Evolutionary conservation across 192 early-diverging fungal species (phyloP).

Genomic region (Chytriomyces confervae): DNA sequence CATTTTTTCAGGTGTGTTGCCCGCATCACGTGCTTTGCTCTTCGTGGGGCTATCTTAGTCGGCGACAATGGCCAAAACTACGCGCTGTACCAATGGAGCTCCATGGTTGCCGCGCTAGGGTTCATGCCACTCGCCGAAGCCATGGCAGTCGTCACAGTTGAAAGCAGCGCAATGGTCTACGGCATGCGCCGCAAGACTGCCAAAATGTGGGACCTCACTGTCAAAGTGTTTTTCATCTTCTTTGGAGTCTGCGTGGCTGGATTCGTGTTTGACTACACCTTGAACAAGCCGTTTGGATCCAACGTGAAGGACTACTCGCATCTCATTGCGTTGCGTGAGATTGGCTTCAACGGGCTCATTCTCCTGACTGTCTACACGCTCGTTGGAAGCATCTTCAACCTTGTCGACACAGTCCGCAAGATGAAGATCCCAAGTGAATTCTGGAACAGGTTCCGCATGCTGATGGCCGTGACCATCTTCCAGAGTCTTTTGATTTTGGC

Average conservation of each 20-base stretch:
- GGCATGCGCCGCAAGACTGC: background rate
- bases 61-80: slow-evolving; percentile 11
- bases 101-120: slow-evolving; percentile 5
- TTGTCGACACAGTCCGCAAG: background rate
- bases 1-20: background rate
- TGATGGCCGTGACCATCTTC: background rate
- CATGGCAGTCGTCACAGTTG: background rate
- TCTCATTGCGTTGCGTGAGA: slow-evolving; percentile 5
- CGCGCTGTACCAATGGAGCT: background rate
- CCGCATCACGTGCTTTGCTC: background rate
- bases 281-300: slow-evolving; percentile 23
- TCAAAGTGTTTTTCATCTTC: background rate
- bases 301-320: slow-evolving; percentile 11
- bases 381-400: slow-evolving; percentile 7
- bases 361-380: slow-evolving; percentile 24
- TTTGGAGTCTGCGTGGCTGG: slow-evolving; percentile 10
- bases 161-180: slow-evolving; percentile 14
- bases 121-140: slow-evolving; percentile 33
- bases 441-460: background rate
- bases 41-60: background rate
- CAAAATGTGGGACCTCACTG: background rate
- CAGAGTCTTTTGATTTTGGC: background rate
- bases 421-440: background rate
- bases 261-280: slow-evolving; percentile 25
- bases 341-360: slow-evolving; percentile 31